Base-by-base conservation (phyloP, 2,329 filamentous ascomycete genomes). In the Aspergillus fumigatiaffinis region DNA sequence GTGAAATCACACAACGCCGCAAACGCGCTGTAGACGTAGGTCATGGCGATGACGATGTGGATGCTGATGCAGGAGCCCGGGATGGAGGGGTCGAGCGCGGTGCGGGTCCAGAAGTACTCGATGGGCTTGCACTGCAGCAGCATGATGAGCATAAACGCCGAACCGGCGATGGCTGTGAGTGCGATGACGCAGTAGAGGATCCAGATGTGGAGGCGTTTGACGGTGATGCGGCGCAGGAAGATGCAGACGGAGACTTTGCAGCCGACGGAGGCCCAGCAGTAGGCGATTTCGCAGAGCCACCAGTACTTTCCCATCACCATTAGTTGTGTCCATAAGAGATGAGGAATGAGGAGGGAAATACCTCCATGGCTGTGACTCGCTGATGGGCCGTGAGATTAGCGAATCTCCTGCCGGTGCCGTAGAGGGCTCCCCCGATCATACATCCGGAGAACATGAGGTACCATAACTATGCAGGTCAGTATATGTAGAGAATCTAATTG, bases 41-140 rank as follows among this genome's bases (percentile, higher is more conserved):
- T 71, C 68, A 72, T 71, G 49, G 52, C 62, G 53, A 73, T 66
- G 41, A 73, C 66, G 25, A 71, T 68, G 17, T 67, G 54, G 21
- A 73, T 73, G 29, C 71, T 62, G 47, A 83, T 69, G 61, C 80
- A 83, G 42, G 70, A 69, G 20, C 71, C 73, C 9, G 74, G 66
- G n/a, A 68, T 65, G 0, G 68, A 44, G 3, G 67, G 64, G 29
- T 71, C 66, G 6, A 56, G 10, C 4, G 63, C 64, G 2, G 53
- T 53, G 21, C 60, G 57, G 4, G 71, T 74, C 82, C 82, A 84
- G 68, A 82, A 84, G 53, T 76, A 79, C 7, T 68, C 66, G 5
- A 82, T 70, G 50, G 82, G 81, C 25, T 65, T 71, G 66, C 82
- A 84, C 65, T 84, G 82, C 59, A 84, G 77, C n/a, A 80, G 66